phyloP scores from a whole-genome alignment of 2,329 filamentous ascomycete species.

The Sarocladium brachiariae region DNA sequence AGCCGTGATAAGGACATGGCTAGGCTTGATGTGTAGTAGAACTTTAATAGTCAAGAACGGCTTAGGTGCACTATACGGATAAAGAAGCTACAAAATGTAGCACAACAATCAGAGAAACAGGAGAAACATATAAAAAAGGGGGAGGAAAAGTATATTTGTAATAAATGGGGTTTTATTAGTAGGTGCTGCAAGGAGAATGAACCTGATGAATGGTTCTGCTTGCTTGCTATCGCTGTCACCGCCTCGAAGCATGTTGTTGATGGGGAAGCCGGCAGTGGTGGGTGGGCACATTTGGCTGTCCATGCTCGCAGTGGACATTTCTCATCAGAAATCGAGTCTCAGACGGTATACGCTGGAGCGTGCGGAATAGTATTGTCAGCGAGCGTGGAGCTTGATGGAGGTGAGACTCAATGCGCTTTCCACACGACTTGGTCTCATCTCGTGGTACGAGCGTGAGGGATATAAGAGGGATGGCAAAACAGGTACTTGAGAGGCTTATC shows the following conservation, averaged over 20 bases:
- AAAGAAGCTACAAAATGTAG: too few species aligned
- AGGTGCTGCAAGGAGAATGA: too few species aligned
- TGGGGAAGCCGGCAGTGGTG: background rate
- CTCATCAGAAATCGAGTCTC: conserved; percentile 24
- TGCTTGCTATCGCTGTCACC: conserved; percentile 22
- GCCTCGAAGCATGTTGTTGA: conserved; percentile 19
- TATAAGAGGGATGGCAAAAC: conserved; percentile 15
- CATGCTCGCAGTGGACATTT: conserved; percentile 27
- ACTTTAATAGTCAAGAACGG: too few species aligned
- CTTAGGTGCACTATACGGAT: too few species aligned
- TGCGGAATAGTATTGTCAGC: conserved; percentile 24
- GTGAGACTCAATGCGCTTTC: conserved; percentile 27
- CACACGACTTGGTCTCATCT: conserved; percentile 24
- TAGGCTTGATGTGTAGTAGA: too few species aligned
- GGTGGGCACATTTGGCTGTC: conserved; percentile 25
- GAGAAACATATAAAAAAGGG: too few species aligned
- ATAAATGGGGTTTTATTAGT: too few species aligned
- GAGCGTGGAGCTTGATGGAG: conserved; percentile 20
- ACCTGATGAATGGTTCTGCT: too few species aligned
- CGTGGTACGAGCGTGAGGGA: conserved; percentile 29
- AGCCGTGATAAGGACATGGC: too few species aligned
- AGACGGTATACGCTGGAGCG: conserved; percentile 25
- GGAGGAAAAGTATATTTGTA: too few species aligned
- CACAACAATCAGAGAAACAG: too few species aligned
- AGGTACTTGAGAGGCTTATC: too few species aligned